phyloP scores from a whole-genome alignment of 768 basidiomycete species.

The Calocybe indica region DNA sequence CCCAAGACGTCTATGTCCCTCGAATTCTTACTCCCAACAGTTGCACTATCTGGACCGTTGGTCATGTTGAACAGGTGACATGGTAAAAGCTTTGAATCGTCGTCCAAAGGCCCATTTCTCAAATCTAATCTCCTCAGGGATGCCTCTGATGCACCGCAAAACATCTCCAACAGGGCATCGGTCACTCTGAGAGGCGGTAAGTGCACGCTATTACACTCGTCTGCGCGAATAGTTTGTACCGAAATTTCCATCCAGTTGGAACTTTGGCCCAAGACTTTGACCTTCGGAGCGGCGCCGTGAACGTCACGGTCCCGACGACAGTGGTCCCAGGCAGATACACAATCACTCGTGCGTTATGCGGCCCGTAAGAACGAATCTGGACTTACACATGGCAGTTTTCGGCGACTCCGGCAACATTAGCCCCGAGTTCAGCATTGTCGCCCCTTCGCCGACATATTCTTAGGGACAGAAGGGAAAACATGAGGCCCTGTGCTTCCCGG shows the following conservation, averaged over 20 bases:
- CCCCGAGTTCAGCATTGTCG: not conserved
- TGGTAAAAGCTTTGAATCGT: not conserved
- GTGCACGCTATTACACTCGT: not conserved
- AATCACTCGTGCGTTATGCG: not conserved
- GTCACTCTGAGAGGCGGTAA: not conserved
- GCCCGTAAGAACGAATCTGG: not conserved
- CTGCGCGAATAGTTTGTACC: not conserved
- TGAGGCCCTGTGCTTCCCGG: too few relatives aligned
- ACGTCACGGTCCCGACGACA: not conserved
- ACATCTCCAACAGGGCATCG: not conserved
- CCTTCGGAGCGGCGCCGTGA: not conserved
- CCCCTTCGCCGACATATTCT: too few relatives aligned
- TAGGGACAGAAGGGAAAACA: not conserved
- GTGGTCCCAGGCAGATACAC: not conserved
- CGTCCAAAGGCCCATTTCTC: not conserved
- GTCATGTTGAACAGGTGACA: not conserved
- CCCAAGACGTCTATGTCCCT: not conserved
- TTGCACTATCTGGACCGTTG: not conserved
- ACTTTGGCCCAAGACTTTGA: not conserved
- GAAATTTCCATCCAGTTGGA: not conserved
- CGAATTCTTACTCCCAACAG: not conserved
- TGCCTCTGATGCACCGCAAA: not conserved
- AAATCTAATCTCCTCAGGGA: not conserved
- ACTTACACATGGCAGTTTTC: not conserved
- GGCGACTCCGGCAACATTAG: slow-evolving; percentile 5